These are phyloP conservation scores for Boletus rubropictus DNA, from an alignment of 768 basidiomycete species.

Conservation along the genomic window DNA sequence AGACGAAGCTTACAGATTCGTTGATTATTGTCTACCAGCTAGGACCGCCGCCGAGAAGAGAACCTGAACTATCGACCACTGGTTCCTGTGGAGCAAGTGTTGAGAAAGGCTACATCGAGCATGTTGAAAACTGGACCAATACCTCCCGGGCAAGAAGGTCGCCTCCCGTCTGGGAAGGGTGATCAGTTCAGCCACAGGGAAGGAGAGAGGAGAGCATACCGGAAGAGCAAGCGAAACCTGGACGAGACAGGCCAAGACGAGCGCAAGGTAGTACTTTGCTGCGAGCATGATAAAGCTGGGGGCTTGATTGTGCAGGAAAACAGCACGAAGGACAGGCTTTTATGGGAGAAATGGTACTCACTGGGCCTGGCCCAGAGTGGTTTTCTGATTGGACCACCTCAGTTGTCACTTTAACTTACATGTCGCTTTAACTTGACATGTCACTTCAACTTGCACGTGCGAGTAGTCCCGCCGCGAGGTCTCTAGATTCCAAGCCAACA, in stretches of 20 bases:
- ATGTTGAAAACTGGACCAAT: background rate
- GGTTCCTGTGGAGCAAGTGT: background rate
- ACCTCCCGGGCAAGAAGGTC: no score
- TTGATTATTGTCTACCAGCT: constrained; percentile 22
- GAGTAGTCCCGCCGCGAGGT: no score
- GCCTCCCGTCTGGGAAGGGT: constrained; percentile 4
- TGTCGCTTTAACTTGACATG: no score
- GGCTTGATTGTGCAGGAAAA: background rate
- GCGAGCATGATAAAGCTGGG: constrained; percentile 16
- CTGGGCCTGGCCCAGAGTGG: no score
- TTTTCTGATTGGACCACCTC: no score
- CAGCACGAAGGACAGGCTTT: constrained; percentile 13
- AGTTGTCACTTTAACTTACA: no score
- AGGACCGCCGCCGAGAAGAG: background rate
- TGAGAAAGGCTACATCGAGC: background rate
- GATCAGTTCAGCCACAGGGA: background rate
- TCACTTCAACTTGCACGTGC: no score
- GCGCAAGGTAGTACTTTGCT: constrained; percentile 14
- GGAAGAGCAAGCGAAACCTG: constrained; percentile 21
- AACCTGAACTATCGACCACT: background rate
- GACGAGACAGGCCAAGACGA: constrained; percentile 18
- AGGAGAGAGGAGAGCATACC: constrained; percentile 5
- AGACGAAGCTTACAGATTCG: constrained; percentile 9
- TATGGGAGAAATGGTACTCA: constrained; percentile 3
- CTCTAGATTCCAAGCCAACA: no score